Evolutionary conservation across 768 basidiomycete species (phyloP).

Genomic region (Amanita exitialis): DNA sequence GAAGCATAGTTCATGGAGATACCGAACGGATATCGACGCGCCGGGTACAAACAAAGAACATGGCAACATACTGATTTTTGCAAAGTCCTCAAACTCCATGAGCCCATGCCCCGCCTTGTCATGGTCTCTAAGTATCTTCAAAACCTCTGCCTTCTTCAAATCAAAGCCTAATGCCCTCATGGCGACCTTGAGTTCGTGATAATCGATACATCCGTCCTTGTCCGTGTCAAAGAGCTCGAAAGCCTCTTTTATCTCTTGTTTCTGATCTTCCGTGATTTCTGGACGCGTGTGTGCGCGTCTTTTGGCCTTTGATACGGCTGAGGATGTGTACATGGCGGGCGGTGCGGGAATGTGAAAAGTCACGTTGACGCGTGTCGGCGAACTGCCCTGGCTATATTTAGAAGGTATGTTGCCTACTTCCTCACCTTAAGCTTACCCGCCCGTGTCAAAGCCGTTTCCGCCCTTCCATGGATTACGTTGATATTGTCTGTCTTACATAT

Average conservation of each 20-base stretch:
- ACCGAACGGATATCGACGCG: neutral
- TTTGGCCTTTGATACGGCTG: conserved; percentile 62
- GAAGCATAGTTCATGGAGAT: neutral
- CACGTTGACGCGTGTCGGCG: conserved; percentile 6
- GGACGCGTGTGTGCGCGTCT: conserved; percentile 67
- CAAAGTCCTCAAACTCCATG: conserved; percentile 92
- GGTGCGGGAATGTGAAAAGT: conserved; percentile 4
- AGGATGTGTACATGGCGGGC: conserved; percentile 46
- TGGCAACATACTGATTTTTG: conserved; percentile 72
- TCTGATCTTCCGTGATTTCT: conserved; percentile 81
- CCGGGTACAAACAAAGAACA: neutral
- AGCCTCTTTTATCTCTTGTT: conserved; percentile 96
- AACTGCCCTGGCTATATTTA: neutral
- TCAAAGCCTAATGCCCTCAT: conserved; percentile 98
- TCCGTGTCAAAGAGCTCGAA: conserved; percentile 99
- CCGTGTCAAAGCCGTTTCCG: neutral
- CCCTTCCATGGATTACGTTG: conserved; percentile 2
- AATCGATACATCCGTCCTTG: conserved; percentile 93
- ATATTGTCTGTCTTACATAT: neutral
- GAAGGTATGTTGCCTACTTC: neutral
- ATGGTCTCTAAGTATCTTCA: conserved; percentile 88
- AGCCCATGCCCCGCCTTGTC: conserved; percentile 74
- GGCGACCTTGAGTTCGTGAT: conserved; percentile 98
- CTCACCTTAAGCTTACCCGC: neutral
- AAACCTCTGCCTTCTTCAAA: conserved; percentile 95